Evolutionary conservation across 23 red algal species (phyloP).

Genomic region (Gracilariopsis chorda): DNA sequence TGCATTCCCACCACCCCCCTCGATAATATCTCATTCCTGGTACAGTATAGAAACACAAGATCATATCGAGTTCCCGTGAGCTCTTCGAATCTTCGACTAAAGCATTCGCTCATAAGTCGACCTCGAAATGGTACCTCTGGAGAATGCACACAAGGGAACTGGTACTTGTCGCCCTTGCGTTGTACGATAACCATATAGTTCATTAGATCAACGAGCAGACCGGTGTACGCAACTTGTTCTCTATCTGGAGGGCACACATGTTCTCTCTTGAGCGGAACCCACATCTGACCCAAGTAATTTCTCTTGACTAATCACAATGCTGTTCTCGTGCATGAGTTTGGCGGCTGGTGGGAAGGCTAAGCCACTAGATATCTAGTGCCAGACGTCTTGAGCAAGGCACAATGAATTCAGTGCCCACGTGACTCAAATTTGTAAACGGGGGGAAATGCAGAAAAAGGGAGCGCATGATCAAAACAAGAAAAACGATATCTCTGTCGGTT

Average conservation of each 20-base stretch:
- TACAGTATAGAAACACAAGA: neutral
- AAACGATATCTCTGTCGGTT: no score
- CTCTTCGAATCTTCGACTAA: neutral
- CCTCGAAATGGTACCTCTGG: neutral
- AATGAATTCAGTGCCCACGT: no score
- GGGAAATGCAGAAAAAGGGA: no score
- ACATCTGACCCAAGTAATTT: no score
- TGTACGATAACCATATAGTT: neutral
- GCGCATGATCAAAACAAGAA: no score
- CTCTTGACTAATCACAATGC: no score
- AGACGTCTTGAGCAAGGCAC: no score
- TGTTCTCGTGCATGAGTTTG: no score
- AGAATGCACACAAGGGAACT: neutral
- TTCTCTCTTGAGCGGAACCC: no score
- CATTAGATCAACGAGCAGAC: neutral
- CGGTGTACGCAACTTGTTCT: neutral
- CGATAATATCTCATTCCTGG: neutral
- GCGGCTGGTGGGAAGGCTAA: no score
- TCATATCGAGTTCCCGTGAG: neutral
- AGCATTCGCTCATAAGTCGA: neutral
- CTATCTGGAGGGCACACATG: neutral
- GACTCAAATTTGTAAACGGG: no score
- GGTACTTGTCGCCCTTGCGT: neutral
- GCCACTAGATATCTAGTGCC: no score
- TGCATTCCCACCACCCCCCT: neutral